Evolutionary conservation across 441 rosid species (phyloP), one percentile per base, ranked within the genome.

Genomic region (Corymbia calophylla): DNA sequence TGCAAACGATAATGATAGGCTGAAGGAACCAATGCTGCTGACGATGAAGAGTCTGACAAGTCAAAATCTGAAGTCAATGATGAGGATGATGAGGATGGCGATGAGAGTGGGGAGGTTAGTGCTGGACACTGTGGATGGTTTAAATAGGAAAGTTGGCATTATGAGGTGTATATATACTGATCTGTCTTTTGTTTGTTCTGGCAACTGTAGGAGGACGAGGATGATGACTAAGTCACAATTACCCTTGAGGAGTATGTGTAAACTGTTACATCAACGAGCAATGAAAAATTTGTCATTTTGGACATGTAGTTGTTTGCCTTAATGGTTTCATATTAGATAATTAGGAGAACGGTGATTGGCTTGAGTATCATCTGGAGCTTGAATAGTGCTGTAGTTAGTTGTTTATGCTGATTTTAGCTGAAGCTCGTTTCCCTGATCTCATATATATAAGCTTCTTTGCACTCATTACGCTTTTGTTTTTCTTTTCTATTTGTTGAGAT

Each of bases 31-130:
- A 92, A 90, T 27, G 90, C 88, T n/a, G 90, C 92, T 31, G 95
- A 92, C 7, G 95, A 93, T 16, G 93, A 94, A 91, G 96, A 94
- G 87, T 94, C 97, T 92, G 96, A 95, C 89, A 95, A 95, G 93
- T 92, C 96, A 4, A 95, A 94, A 88, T 93, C 97, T 88, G 95
- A 94, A 82, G 96, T 94, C 80, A 91, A 95, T n/a, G 95, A 93
- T 39, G 96, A 93, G 86, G 91, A 91, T 39, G 90, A 89, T 1
- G 84, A 77, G 53, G 87, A 87, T 49, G 94, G 91, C 27, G 94
- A 55, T n/a, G 96, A 87, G 77, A 95, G 93, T 60, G 95, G 80
- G 47, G 95, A 94, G 95, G 96, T 95, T 81, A 32, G 89, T 53
- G 82, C 47, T 70, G 82, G 48, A 27, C 25, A 81, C 19, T 51